Evolutionary conservation across 2,329 filamentous ascomycete species (phyloP).

Genomic region (Simplicillium sp.): DNA sequence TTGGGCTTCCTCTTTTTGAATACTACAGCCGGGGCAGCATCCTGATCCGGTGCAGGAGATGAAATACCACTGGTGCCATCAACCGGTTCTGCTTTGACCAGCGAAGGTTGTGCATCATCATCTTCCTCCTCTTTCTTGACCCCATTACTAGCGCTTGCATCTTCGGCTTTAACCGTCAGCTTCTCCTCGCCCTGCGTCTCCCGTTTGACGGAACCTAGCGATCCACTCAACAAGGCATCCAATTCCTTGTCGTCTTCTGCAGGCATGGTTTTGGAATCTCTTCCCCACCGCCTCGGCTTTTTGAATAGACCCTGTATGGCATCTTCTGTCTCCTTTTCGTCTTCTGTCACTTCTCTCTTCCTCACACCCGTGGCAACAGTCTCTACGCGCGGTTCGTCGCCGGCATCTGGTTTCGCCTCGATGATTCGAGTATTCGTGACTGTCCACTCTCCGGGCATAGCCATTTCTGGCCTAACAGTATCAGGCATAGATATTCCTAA

Average conservation of each 20-base stretch:
- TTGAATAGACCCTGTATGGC: conserved; percentile 51
- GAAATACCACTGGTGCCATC: conserved; percentile 8
- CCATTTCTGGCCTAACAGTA: conserved; percentile 69
- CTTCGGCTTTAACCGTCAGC: conserved; percentile 10
- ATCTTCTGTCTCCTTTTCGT: conserved; percentile 51
- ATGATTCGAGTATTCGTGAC: conserved; percentile 55
- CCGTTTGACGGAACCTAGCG: conserved; percentile 7
- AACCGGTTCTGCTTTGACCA: conserved; percentile 20
- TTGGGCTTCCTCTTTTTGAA: conserved; percentile 77
- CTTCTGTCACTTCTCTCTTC: conserved; percentile 53
- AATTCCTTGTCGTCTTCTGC: conserved; percentile 45
- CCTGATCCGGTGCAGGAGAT: conserved; percentile 12
- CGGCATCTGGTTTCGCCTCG: conserved; percentile 30
- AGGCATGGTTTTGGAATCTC: conserved; percentile 39
- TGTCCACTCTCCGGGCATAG: conserved; percentile 84
- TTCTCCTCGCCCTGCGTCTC: conserved; percentile 9
- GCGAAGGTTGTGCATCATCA: conserved; percentile 3
- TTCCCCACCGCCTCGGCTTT: conserved; percentile 45
- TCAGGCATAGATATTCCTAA: conserved; percentile 81
- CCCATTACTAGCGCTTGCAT: conserved; percentile 7
- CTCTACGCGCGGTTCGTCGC: conserved; percentile 30
- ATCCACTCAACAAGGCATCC: conserved; percentile 46
- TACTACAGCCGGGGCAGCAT: conserved; percentile 41
- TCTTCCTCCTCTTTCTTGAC: conserved; percentile 17
- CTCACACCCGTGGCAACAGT: conserved; percentile 46